phyloP scores from a whole-genome alignment of 2,329 filamentous ascomycete species.

The Fusarium irregulare region DNA sequence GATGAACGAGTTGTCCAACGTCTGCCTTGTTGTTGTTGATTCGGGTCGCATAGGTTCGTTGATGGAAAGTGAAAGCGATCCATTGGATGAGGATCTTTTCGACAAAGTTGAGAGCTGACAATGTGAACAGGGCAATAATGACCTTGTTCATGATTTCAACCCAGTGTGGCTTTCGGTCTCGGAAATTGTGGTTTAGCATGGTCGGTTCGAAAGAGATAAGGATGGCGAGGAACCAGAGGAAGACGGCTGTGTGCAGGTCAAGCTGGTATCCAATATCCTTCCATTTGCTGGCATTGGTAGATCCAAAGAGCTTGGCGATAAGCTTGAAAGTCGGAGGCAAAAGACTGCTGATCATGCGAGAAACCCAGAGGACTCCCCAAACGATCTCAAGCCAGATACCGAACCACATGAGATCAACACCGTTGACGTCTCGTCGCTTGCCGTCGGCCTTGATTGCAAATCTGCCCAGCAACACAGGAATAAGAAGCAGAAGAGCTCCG shows the following conservation, averaged over 20 bases:
- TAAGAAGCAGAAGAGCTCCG: slow-evolving; percentile 57
- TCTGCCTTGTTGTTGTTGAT: slow-evolving; percentile 95
- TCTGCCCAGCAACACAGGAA: slow-evolving; percentile 59
- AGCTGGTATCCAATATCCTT: slow-evolving; percentile 86
- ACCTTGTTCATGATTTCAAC: slow-evolving; percentile 85
- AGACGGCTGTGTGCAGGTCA: slow-evolving; percentile 85
- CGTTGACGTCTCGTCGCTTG: slow-evolving; percentile 62
- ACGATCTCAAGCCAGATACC: slow-evolving; percentile 94
- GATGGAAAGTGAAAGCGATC: slow-evolving; percentile 93
- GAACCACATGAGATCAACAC: slow-evolving; percentile 86
- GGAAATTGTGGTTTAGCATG: slow-evolving; percentile 67
- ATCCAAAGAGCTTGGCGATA: slow-evolving; percentile 77
- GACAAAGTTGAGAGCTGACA: slow-evolving; percentile 81
- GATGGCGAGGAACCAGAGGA: slow-evolving; percentile 91
- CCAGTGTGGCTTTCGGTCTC: slow-evolving; percentile 68
- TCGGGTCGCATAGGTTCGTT: slow-evolving; percentile 87
- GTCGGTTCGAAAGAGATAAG: slow-evolving; percentile 88
- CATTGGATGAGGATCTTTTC: slow-evolving; percentile 96
- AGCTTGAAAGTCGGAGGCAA: slow-evolving; percentile 60
- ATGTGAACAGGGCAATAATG: slow-evolving; percentile 85
- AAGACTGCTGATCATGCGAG: slow-evolving; percentile 64
- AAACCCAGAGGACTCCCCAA: slow-evolving; percentile 91
- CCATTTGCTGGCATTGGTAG: slow-evolving; percentile 93
- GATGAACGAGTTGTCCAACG: slow-evolving; percentile 69
- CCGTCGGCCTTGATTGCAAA: slow-evolving; percentile 52